Percentiles rank a stretch among this genome's conserved stretches.
phyloP scores from a whole-genome alignment of 352 stramenopile species.

The Pythium scleroteichum region DNA sequence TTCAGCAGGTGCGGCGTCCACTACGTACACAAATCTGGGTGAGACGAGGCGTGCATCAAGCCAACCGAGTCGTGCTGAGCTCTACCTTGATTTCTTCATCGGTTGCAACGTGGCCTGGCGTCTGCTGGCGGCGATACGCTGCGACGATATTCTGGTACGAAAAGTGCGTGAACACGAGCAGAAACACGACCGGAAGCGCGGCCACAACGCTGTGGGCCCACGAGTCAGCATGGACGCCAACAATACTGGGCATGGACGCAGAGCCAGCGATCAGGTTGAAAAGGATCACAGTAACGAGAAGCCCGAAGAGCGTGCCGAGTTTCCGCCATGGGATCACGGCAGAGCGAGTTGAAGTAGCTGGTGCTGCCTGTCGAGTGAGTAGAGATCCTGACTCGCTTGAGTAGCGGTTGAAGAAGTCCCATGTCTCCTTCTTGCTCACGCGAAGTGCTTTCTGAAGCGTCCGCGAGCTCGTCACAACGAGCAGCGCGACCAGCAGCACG shows the following conservation, averaged over 20 bases:
- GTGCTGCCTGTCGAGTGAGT: background rate
- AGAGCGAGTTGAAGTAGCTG: constrained; percentile 29
- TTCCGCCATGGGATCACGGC: constrained; percentile 83
- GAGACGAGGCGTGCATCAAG: background rate
- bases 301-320: constrained; percentile 68
- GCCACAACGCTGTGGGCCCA: constrained; percentile 67
- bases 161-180: constrained; percentile 69
- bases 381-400: constrained; percentile 1
- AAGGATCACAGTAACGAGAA: constrained; percentile 89
- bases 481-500: constrained; percentile 88
- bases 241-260: constrained; percentile 76
- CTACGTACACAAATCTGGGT: constrained; percentile 14
- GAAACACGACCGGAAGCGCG: constrained; percentile 50
- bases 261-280: constrained; percentile 93
- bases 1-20: constrained; percentile 56
- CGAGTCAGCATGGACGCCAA: constrained; percentile 87
- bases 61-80: background rate
- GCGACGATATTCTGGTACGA: constrained; percentile 48
- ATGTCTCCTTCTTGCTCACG: constrained; percentile 47
- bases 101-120: constrained; percentile 43
- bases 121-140: constrained; percentile 49
- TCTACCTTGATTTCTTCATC: constrained; percentile 37
- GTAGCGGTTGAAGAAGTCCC: constrained; percentile 10
- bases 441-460: constrained; percentile 90
- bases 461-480: constrained; percentile 84